Evolutionary conservation across 2,329 filamentous ascomycete genomes (phyloP).

Genomic region (Ustulina deusta): DNA sequence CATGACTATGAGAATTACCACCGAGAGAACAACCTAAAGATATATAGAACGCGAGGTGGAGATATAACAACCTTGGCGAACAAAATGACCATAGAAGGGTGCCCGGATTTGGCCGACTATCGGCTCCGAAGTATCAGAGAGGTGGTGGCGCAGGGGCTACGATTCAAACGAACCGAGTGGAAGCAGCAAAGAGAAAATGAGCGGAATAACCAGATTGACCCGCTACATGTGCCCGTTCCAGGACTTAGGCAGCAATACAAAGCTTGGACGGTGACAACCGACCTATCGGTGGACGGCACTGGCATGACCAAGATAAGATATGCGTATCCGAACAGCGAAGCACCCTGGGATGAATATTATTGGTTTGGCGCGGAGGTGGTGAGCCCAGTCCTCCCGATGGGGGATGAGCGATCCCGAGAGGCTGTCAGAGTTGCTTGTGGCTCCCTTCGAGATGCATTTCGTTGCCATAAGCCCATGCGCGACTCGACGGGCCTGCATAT

Average conservation of each 20-base stretch:
- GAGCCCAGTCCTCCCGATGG: constrained; percentile 36
- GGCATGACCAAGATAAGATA: constrained; percentile 39
- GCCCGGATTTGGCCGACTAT: not conserved
- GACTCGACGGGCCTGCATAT: constrained; percentile 41
- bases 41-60: constrained; percentile 10
- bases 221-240: constrained; percentile 31
- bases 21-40: not conserved
- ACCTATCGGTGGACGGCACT: constrained; percentile 35
- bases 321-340: not conserved
- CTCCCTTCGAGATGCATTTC: constrained; percentile 35
- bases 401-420: constrained; percentile 8
- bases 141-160: not conserved
- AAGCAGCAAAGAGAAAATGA: constrained; percentile 28
- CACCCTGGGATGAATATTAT: constrained; percentile 31
- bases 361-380: constrained; percentile 44
- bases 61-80: not conserved
- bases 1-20: constrained; percentile 9
- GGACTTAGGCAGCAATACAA: constrained; percentile 27
- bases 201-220: constrained; percentile 32
- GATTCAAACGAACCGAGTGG: not conserved
- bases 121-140: not conserved
- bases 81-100: not conserved
- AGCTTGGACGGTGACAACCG: constrained; percentile 39
- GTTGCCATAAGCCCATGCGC: constrained; percentile 43
- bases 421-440: constrained; percentile 34